phyloP scores from a whole-genome alignment of 805 yeast species.

The Candida peoriensis region DNA sequence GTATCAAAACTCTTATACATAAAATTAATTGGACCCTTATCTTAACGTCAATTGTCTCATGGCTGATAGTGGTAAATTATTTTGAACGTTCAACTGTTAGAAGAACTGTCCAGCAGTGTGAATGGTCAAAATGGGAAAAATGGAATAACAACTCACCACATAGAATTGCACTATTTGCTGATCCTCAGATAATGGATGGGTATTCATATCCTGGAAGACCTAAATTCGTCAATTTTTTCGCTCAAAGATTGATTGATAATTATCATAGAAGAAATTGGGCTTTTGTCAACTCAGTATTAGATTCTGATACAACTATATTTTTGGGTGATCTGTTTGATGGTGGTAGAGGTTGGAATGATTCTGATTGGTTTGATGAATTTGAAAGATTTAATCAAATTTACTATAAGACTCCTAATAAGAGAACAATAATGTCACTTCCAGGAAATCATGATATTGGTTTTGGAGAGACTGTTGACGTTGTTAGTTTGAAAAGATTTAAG shows the following conservation, averaged over 20 bases:
- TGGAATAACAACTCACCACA: constrained; percentile 44
- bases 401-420: constrained; percentile 44
- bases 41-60: constrained; percentile 23
- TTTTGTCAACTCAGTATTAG: constrained; percentile 47
- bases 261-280: constrained; percentile 75
- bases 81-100: constrained; percentile 49
- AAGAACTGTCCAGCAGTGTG: constrained; percentile 40
- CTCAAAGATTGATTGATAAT: constrained; percentile 64
- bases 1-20: background rate
- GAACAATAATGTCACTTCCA: constrained; percentile 49
- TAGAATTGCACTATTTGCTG: constrained; percentile 68
- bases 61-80: constrained; percentile 44
- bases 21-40: constrained; percentile 11
- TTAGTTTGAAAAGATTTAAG: constrained; percentile 57
- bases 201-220: constrained; percentile 80
- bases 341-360: constrained; percentile 80
- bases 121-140: constrained; percentile 65
- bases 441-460: constrained; percentile 98
- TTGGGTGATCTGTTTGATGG: constrained; percentile 95
- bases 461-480: constrained; percentile 61
- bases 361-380: constrained; percentile 67
- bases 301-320: constrained; percentile 74
- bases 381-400: constrained; percentile 64
- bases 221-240: constrained; percentile 42
- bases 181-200: constrained; percentile 90